These are phyloP conservation scores for Kazachstania taianensis DNA, from an alignment of 805 yeast genomes.

Conservation along the genomic window DNA sequence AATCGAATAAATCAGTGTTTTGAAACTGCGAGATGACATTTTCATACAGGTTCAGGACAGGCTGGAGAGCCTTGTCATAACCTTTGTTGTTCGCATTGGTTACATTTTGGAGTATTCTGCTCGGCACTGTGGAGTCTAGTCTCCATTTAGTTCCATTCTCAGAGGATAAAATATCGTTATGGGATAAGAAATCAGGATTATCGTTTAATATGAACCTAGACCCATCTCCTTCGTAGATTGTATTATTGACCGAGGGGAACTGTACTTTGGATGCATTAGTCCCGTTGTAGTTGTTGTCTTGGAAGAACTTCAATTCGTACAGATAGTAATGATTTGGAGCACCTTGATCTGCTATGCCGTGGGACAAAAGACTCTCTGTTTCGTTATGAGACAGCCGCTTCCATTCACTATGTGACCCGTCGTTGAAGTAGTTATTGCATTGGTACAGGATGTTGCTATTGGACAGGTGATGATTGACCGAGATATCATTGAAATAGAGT, in stretches of 20 bases:
- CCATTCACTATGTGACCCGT: conserved; percentile 15
- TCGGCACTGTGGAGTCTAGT: conserved; percentile 3
- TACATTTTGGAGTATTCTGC: too few relatives aligned
- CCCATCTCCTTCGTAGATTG: conserved; percentile 17
- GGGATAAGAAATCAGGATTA: conserved; percentile 6
- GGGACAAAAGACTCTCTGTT: conserved; percentile 7
- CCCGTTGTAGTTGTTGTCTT: too few relatives aligned
- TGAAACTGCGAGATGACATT: conserved; percentile 35
- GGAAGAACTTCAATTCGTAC: conserved; percentile 21
- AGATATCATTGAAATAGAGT: conserved; percentile 41
- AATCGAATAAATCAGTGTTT: conserved; percentile 80
- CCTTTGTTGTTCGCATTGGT: too few relatives aligned
- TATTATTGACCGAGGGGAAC: conserved; percentile 20
- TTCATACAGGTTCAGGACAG: neutral
- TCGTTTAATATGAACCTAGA: conserved; percentile 16
- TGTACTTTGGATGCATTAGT: conserved; percentile 5
- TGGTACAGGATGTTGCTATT: conserved; percentile 12
- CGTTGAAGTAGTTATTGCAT: conserved; percentile 22
- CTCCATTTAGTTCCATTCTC: conserved; percentile 49
- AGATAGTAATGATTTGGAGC: conserved; percentile 24
- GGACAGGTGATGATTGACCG: too few relatives aligned
- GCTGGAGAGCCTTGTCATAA: neutral
- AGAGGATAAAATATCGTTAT: conserved; percentile 14
- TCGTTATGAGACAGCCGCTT: conserved; percentile 13
- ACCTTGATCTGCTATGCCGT: too few relatives aligned